phyloP scores from a whole-genome alignment of 2,329 filamentous ascomycete genomes.

The Keithomyces neogunnii region DNA sequence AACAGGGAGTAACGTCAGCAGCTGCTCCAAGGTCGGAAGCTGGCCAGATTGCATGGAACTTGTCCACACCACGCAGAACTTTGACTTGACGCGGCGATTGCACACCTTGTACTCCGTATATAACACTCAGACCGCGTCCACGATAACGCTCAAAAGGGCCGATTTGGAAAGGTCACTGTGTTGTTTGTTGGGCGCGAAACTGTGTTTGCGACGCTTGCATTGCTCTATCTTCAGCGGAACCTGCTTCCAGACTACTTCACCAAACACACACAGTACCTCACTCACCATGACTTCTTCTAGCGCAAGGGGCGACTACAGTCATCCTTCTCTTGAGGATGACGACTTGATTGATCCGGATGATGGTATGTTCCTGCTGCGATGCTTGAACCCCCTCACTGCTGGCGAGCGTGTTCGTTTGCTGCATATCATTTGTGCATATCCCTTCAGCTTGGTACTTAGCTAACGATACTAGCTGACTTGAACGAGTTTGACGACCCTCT shows the following conservation, averaged over 20 bases:
- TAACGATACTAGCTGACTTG: constrained; percentile 55
- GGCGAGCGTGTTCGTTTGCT: not conserved
- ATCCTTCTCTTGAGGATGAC: constrained; percentile 54
- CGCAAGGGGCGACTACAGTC: constrained; percentile 49
- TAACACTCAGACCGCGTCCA: not conserved
- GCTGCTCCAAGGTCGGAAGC: not conserved
- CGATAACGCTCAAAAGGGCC: not conserved
- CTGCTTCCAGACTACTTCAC: not conserved
- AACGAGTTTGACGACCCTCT: constrained; percentile 91
- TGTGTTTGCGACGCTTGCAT: not conserved
- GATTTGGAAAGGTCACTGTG: not conserved
- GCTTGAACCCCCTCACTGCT: not conserved
- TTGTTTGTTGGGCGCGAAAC: not conserved
- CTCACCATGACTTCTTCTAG: constrained; percentile 36
- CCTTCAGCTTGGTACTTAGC: constrained; percentile 1
- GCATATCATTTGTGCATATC: not conserved
- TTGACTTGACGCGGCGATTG: not conserved
- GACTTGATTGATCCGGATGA: constrained; percentile 75
- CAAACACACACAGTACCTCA: not conserved
- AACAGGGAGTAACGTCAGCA: not conserved
- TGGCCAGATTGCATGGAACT: constrained; percentile 1
- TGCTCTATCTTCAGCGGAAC: not conserved
- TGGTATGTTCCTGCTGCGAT: constrained; percentile 38
- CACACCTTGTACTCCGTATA: not conserved
- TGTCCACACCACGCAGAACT: not conserved